A percentile compares a stretch with the other conserved stretches of the same genome.
Conservation (phyloP, 495 filamentous ascomycete species). For the Parachaetomium inaequale region DNA sequence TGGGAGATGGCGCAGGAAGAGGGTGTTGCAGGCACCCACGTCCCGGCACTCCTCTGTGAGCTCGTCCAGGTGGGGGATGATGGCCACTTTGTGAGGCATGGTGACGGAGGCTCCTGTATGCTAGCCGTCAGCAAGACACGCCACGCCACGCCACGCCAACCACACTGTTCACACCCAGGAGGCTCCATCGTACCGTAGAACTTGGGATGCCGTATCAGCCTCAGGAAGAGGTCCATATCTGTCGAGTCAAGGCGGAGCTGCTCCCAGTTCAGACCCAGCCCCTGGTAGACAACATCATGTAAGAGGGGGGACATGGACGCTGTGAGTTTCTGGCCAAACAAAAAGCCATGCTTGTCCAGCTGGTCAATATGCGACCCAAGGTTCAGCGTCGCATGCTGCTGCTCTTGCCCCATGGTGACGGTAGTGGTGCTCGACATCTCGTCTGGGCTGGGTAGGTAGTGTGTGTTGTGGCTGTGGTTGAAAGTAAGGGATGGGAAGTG, state of each 20-base stretch:
- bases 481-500: background rate
- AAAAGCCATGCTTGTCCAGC: conserved; percentile 49
- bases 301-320: conserved; percentile 71
- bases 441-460: background rate
- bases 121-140: background rate
- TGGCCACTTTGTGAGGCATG: conserved; percentile 71
- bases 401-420: background rate
- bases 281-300: conserved; percentile 61
- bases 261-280: conserved; percentile 56
- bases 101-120: conserved; percentile 61
- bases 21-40: conserved; percentile 71
- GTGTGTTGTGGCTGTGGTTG: background rate
- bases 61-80: conserved; percentile 64
- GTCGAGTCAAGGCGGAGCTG: conserved; percentile 56
- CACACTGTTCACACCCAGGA: background rate
- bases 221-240: conserved; percentile 43
- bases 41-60: conserved; percentile 63
- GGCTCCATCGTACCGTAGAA: conserved; percentile 30
- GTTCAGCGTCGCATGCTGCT: conserved; percentile 2
- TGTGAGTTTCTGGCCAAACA: conserved; percentile 52
- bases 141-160: too few species aligned
- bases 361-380: conserved; percentile 27
- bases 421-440: background rate
- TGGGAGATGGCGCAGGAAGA: conserved; percentile 54
- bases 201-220: conserved; percentile 32